Base-by-base conservation (phyloP, 1,284 basidiomycete genomes). In the Ustilago xerochloae region DNA sequence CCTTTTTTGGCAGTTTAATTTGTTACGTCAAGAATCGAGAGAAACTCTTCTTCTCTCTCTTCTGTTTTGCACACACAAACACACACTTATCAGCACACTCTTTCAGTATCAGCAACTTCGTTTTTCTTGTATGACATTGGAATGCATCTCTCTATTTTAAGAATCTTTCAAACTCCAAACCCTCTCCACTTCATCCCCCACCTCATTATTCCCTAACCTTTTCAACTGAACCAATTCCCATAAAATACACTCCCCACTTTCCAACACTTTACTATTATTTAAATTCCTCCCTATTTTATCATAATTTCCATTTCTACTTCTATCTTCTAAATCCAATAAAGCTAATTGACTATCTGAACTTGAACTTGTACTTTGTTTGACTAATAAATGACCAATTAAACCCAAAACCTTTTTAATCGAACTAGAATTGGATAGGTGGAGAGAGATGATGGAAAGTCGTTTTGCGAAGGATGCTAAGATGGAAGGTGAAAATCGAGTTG, bases 381-480 rank as follows among this genome's bases (percentile, higher is more conserved):
- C 56, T 4, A 74, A n/a, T 9, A 74, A 33, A 13, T 69, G 63
- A 6, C 54, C 51, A 3, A 69, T 39, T 6, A 74, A 15, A 0
- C 29, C 48, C 6, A 69, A 18, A 5, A 65, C 51, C 24, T 63
- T 63, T 6, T 46, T 26, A n/a, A n/a, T n/a, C 20, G 45, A 49
- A 5, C 50, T 50, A 1, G 51, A 57, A 1, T 51, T 39, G 18
- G 53, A 20, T 0, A 73, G 33, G 8, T 74, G 71, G 3, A 74
- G 46, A 10, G 59, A 47, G 32, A 74, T 43, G 38, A 66, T 54
- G 0, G 56, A 87, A 39, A 99, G 87, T 26, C 97, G 91, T 86
- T 98, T 98, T 58, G 92, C 89, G 84, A 99, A 98, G 56, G 68
- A 85, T 16, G 73, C 77, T 87, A 87, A 50, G 87, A 87, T 78